phyloP scores from a whole-genome alignment of 441 rosid species.

The Croton laevigatus region DNA sequence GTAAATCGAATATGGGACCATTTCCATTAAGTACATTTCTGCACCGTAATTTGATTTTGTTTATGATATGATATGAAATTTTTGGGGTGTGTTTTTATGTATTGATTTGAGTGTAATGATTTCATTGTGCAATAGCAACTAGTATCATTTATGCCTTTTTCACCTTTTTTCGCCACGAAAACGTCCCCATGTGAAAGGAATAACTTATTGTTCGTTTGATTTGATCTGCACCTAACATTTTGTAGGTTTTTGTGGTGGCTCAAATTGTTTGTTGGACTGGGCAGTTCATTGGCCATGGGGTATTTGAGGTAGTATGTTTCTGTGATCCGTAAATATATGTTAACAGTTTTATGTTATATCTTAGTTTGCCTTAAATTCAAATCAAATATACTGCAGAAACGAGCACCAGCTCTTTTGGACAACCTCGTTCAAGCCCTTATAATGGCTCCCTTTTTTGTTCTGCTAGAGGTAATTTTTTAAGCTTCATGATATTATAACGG shows the following conservation, averaged over 20 bases:
- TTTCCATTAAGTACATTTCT: not conserved
- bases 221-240: not conserved
- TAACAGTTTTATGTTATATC: not conserved
- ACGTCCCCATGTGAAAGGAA: not conserved
- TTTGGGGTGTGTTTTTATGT: not conserved
- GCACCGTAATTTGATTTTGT: not conserved
- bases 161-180: not conserved
- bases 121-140: not conserved
- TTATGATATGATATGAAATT: not conserved
- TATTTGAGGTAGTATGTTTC: conserved; percentile 47
- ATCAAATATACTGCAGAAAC: conserved; percentile 36
- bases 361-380: conserved; percentile 10
- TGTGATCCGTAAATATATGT: not conserved
- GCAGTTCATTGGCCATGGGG: conserved; percentile 62
- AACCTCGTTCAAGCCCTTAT: conserved; percentile 58
- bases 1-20: not conserved
- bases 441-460: conserved; percentile 71
- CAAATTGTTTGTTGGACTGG: conserved; percentile 63
- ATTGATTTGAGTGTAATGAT: not conserved
- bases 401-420: conserved; percentile 65
- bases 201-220: not conserved
- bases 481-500: not conserved
- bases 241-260: conserved; percentile 52
- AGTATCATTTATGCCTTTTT: not conserved
- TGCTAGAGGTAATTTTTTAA: conserved; percentile 47